Evolutionary conservation across 2,329 filamentous ascomycete species (phyloP).

Genomic region (Verticillium zaregamsianum): DNA sequence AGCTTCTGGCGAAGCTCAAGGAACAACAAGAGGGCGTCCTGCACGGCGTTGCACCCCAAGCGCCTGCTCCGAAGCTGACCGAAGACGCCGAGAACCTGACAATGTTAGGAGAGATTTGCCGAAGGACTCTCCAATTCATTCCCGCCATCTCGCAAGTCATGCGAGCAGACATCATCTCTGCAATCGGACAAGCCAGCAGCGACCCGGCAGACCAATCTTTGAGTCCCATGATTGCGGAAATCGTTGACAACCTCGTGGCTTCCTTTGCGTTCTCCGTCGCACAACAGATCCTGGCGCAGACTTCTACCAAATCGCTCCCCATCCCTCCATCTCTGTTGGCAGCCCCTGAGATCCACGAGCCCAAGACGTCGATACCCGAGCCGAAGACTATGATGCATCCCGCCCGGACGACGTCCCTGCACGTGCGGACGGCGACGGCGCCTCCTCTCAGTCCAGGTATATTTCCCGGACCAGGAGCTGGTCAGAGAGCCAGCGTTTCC

Average conservation of each 20-base stretch:
- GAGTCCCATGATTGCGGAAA: constrained; percentile 38
- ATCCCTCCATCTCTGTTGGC: constrained; percentile 57
- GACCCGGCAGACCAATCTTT: constrained; percentile 27
- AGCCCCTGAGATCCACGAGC: constrained; percentile 46
- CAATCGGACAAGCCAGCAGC: constrained; percentile 38
- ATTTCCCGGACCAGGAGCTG: constrained; percentile 43
- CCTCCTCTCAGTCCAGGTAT: constrained; percentile 45
- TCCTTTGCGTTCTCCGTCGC: constrained; percentile 76
- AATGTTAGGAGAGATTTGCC: constrained; percentile 82
- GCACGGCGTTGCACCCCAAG: constrained; percentile 51
- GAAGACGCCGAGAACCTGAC: constrained; percentile 70
- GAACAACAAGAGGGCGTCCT: constrained; percentile 58
- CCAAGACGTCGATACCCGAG: constrained; percentile 59
- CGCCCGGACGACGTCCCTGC: constrained; percentile 58
- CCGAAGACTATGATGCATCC: constrained; percentile 70
- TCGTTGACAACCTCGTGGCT: constrained; percentile 70
- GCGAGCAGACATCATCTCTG: constrained; percentile 69
- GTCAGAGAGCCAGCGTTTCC: constrained; percentile 29
- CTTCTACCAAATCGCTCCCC: constrained; percentile 62
- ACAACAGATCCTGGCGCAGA: constrained; percentile 73
- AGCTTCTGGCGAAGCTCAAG: constrained; percentile 57
- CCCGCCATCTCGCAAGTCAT: constrained; percentile 75
- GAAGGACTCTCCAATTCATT: constrained; percentile 78
- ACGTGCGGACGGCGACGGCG: constrained; percentile 32
- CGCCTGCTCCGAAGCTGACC: constrained; percentile 41